phyloP scores from a whole-genome alignment of 495 filamentous ascomycete species.

The Thermochaetoides thermophila region DNA sequence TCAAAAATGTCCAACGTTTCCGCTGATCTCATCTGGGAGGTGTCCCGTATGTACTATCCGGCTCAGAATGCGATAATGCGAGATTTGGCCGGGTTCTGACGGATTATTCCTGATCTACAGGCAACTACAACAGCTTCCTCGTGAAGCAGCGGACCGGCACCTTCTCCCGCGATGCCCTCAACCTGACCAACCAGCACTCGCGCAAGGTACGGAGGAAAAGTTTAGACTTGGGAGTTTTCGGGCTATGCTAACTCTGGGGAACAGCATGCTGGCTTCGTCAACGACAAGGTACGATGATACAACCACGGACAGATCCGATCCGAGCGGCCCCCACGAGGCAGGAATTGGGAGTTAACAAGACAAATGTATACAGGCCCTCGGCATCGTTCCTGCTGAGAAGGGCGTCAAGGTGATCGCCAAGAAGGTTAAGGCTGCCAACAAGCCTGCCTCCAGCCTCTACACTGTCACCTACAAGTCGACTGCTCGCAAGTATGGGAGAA shows the following conservation, averaged over 20 bases:
- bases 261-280: slow-evolving; percentile 79
- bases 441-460: slow-evolving; percentile 50
- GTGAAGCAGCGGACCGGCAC: slow-evolving; percentile 70
- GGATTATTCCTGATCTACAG: slow-evolving; percentile 31
- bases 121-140: slow-evolving; percentile 67
- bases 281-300: slow-evolving; percentile 61
- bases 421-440: slow-evolving; percentile 54
- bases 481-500: slow-evolving; percentile 60
- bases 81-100: slow-evolving; percentile 1
- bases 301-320: slow-evolving; percentile 1
- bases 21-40: slow-evolving; percentile 79
- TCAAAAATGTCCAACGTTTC: slow-evolving; percentile 40
- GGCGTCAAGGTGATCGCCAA: slow-evolving; percentile 67
- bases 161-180: slow-evolving; percentile 88
- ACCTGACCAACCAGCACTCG: slow-evolving; percentile 75
- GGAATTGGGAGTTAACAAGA: slow-evolving; percentile 5
- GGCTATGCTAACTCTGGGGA: slow-evolving; percentile 18
- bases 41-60: slow-evolving; percentile 56
- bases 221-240: not conserved
- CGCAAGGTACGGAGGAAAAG: slow-evolving; percentile 55
- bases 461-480: slow-evolving; percentile 54
- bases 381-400: slow-evolving; percentile 50
- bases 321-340: slow-evolving; percentile 3
- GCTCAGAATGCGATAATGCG: no score
- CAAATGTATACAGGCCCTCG: slow-evolving; percentile 50